Evolutionary conservation across 805 yeast species (phyloP).

Genomic region (Isabelozyma pseudorhagii): DNA sequence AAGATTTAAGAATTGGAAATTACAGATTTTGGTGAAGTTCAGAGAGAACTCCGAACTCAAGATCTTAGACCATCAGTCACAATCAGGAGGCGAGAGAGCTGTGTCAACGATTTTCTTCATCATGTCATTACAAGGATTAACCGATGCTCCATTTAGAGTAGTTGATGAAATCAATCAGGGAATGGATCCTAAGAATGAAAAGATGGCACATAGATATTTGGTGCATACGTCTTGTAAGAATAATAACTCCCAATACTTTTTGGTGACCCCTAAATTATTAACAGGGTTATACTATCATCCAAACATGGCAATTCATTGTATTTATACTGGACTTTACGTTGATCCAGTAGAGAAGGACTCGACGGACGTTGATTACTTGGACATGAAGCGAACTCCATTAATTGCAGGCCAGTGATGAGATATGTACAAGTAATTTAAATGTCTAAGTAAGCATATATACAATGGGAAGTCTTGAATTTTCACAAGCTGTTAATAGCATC

Average conservation of each 20-base stretch:
- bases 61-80: conserved; percentile 78
- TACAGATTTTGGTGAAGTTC: conserved; percentile 82
- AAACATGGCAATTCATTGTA: conserved; percentile 83
- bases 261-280: conserved; percentile 88
- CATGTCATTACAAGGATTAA: conserved; percentile 84
- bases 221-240: conserved; percentile 73
- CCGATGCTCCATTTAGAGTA: conserved; percentile 87
- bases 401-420: background rate
- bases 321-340: conserved; percentile 42
- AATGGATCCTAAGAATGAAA: conserved; percentile 93
- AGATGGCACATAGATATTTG: conserved; percentile 78
- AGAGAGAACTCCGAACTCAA: conserved; percentile 72
- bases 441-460: background rate
- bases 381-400: conserved; percentile 1
- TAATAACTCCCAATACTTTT: conserved; percentile 73
- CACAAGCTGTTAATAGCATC: conserved; percentile 6
- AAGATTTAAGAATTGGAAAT: conserved; percentile 70
- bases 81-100: conserved; percentile 97
- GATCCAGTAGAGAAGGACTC: conserved; percentile 14
- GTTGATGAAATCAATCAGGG: conserved; percentile 99
- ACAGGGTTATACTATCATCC: conserved; percentile 74
- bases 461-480: background rate
- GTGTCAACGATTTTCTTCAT: conserved; percentile 89
- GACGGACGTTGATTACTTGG: conserved; percentile 1
- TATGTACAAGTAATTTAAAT: background rate